A percentile compares a stretch with the other conserved stretches of the same genome.
Conservation (phyloP, 1,284 basidiomycete genomes). For the Sphagnurus paluster region DNA sequence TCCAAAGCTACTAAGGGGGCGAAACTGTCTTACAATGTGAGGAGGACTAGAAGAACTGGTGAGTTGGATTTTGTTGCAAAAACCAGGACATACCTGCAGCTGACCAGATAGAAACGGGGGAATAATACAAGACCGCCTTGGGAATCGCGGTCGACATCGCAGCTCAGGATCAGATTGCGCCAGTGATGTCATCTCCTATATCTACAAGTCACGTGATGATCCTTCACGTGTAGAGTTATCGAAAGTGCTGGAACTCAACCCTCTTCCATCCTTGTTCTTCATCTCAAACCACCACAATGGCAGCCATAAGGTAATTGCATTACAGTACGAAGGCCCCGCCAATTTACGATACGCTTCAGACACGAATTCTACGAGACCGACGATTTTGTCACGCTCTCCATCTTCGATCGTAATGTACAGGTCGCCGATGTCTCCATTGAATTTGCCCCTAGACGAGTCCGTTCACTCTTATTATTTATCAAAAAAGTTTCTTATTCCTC, state of each 20-base stretch:
- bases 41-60: constrained; percentile 34
- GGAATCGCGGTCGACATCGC: constrained; percentile 39
- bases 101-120: constrained; percentile 58
- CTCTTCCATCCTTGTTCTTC: constrained; percentile 5
- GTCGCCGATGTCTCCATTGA: constrained; percentile 60
- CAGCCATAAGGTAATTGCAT: constrained; percentile 40
- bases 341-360: too few relatives aligned
- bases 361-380: constrained; percentile 91
- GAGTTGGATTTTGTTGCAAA: neutral
- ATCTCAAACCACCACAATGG: constrained; percentile 30
- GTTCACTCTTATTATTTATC: constrained; percentile 15
- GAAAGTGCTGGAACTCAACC: constrained; percentile 24
- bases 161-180: constrained; percentile 1
- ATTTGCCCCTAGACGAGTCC: constrained; percentile 66
- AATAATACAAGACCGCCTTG: constrained; percentile 63
- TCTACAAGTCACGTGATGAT: constrained; percentile 21
- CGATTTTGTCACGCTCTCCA: constrained; percentile 67
- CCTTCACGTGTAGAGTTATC: constrained; percentile 16
- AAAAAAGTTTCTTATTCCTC: neutral
- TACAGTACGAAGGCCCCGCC: too few relatives aligned
- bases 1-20: neutral
- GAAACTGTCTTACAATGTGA: constrained; percentile 45
- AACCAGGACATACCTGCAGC: constrained; percentile 49
- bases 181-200: constrained; percentile 24
- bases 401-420: constrained; percentile 81